A percentile compares a stretch with the other conserved stretches of the same genome.
Evolutionary conservation across 2,329 filamentous ascomycete species (phyloP).

Genomic region (Hypoxylon sp.): DNA sequence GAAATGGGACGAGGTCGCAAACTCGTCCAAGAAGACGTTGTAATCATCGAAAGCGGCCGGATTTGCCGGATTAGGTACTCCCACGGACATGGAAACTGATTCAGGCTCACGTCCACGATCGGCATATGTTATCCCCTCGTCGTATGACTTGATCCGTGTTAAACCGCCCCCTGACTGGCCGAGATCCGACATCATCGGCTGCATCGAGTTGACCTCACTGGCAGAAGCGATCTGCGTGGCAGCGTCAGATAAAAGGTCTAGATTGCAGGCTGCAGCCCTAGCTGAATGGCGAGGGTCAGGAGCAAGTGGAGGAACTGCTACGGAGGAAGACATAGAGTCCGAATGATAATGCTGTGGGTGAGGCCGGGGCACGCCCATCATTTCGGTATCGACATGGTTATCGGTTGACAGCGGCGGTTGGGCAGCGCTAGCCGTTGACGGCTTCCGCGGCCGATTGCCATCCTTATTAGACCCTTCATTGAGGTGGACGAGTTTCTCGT

Average conservation of each 20-base stretch:
- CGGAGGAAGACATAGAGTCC: conserved; percentile 55
- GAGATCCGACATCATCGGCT: conserved; percentile 63
- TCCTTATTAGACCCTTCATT: conserved; percentile 70
- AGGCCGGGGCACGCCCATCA: conserved; percentile 59
- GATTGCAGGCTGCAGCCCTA: conserved; percentile 65
- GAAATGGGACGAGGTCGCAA: conserved; percentile 66
- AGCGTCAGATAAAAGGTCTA: conserved; percentile 71
- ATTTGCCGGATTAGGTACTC: conserved; percentile 56
- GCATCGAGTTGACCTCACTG: conserved; percentile 67
- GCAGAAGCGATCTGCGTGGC: conserved; percentile 66
- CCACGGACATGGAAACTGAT: conserved; percentile 57
- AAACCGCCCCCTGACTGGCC: conserved; percentile 58
- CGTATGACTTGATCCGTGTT: conserved; percentile 63
- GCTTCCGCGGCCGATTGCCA: conserved; percentile 63
- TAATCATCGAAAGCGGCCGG: conserved; percentile 67
- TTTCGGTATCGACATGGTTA: conserved; percentile 61
- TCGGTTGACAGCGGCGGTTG: conserved; percentile 64
- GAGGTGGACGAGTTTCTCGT: conserved; percentile 74
- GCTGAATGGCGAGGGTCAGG: conserved; percentile 63
- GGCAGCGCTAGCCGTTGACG: conserved; percentile 61
- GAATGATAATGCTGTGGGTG: conserved; percentile 58
- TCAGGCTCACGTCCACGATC: conserved; percentile 64
- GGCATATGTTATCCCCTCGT: conserved; percentile 62
- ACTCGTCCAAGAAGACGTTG: conserved; percentile 71
- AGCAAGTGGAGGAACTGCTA: conserved; percentile 57